A percentile compares a stretch with the other conserved stretches of the same genome.
Evolutionary conservation across 306 rosid species (phyloP).

Genomic region (Spatholobus suberectus): DNA sequence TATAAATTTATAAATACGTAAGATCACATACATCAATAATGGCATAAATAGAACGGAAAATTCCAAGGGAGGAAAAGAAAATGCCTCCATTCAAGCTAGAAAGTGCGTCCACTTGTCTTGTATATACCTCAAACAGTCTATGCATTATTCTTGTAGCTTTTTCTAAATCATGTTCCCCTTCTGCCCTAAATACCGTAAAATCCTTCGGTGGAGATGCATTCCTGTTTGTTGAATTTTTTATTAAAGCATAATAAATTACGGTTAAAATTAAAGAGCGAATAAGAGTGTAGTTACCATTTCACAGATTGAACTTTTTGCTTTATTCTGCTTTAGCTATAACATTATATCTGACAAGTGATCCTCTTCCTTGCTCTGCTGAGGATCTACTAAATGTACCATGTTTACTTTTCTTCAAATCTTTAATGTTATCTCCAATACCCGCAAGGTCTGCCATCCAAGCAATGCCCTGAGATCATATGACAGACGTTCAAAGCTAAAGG

Average conservation of each 20-base stretch:
- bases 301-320: conserved; percentile 7
- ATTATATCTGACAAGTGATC: conserved; percentile 22
- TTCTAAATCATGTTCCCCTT: conserved; percentile 23
- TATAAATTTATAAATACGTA: background rate
- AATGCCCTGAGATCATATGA: conserved; percentile 13
- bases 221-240: background rate
- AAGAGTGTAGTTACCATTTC: conserved; percentile 8
- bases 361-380: conserved; percentile 13
- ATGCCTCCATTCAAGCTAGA: conserved; percentile 21
- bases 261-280: conserved; percentile 18
- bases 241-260: conserved; percentile 1
- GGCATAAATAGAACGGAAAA: background rate
- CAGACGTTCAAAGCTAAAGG: conserved; percentile 11
- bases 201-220: background rate
- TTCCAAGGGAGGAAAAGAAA: background rate
- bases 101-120: conserved; percentile 17
- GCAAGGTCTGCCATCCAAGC: background rate
- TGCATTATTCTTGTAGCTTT: background rate
- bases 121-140: background rate
- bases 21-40: background rate
- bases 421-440: conserved; percentile 12
- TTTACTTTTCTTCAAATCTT: conserved; percentile 34
- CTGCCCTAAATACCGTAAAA: background rate
- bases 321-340: conserved; percentile 4
- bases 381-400: background rate